These are phyloP conservation scores for Ehretia macrophylla DNA, from an alignment of 257 asterid genomes.

Conservation along the genomic window DNA sequence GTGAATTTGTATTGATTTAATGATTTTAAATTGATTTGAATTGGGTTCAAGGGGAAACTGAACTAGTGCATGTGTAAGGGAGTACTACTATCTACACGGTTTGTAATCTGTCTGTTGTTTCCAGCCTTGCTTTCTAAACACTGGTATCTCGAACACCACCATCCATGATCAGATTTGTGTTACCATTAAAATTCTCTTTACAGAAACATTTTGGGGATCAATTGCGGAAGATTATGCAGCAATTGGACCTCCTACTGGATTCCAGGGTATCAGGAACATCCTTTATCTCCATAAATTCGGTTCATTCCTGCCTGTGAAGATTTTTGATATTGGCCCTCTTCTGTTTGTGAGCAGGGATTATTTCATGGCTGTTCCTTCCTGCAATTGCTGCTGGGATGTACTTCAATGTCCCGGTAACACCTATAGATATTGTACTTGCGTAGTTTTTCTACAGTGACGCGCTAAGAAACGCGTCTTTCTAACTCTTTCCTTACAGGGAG, in stretches of 20 bases:
- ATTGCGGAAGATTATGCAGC: conserved; percentile 73
- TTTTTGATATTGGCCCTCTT: background rate
- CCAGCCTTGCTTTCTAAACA: no score
- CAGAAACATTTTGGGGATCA: conserved; percentile 77
- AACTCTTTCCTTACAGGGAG: conserved; percentile 50
- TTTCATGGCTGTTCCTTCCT: conserved; percentile 84
- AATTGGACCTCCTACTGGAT: conserved; percentile 83
- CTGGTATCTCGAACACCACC: no score
- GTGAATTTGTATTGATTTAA: no score
- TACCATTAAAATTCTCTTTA: conserved; percentile 1
- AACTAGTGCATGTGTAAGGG: no score
- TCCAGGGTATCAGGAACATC: conserved; percentile 48
- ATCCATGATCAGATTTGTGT: background rate
- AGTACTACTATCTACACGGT: no score
- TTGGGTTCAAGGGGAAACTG: no score
- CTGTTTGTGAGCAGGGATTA: conserved; percentile 41
- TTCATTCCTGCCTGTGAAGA: background rate
- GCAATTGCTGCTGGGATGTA: conserved; percentile 72
- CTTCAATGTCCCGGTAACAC: conserved; percentile 55
- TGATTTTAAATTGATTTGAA: no score
- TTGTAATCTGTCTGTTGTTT: no score
- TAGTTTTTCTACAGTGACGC: background rate
- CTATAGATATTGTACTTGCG: background rate
- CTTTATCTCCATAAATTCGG: background rate
- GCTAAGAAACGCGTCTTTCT: conserved; percentile 4